Evolutionary conservation across 2,329 filamentous ascomycete species (phyloP).

Genomic region (Colletotrichum cordylinicola): DNA sequence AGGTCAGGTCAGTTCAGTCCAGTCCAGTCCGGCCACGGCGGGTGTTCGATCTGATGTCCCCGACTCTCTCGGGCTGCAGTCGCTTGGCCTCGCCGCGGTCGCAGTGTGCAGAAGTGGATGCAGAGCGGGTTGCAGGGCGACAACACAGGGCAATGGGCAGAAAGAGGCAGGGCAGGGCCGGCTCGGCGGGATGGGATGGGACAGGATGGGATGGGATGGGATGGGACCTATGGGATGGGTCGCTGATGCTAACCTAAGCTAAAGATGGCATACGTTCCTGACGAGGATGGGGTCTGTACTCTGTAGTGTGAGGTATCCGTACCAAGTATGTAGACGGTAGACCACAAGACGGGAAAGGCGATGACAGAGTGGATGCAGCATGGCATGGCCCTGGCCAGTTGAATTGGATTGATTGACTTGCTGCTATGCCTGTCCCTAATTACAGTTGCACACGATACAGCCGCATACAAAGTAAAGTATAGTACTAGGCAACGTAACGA

Average conservation of each 20-base stretch:
- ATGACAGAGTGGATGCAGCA: neutral
- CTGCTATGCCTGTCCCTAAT: neutral
- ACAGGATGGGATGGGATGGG: neutral
- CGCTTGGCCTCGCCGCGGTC: neutral
- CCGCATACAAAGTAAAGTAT: neutral
- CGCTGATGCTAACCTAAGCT: neutral
- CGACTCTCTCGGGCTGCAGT: neutral
- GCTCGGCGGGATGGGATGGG: neutral
- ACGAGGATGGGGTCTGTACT: neutral
- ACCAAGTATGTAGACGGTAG: neutral
- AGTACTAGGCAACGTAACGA: neutral
- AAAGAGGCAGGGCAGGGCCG: neutral
- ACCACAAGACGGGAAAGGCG: neutral
- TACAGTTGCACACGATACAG: neutral
- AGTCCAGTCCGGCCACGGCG: constrained; percentile 3
- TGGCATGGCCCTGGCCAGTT: neutral
- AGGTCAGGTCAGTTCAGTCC: neutral
- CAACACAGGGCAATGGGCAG: neutral
- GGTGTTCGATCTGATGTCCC: constrained; percentile 12
- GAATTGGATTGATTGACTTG: neutral
- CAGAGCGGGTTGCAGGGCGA: neutral
- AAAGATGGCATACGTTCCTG: neutral
- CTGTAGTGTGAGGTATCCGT: neutral
- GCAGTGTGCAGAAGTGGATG: neutral
- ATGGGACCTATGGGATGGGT: neutral